Evolutionary conservation across 306 rosid species (phyloP), one percentile per base, ranked within the genome.

Genomic region (Medicago lupulina): DNA sequence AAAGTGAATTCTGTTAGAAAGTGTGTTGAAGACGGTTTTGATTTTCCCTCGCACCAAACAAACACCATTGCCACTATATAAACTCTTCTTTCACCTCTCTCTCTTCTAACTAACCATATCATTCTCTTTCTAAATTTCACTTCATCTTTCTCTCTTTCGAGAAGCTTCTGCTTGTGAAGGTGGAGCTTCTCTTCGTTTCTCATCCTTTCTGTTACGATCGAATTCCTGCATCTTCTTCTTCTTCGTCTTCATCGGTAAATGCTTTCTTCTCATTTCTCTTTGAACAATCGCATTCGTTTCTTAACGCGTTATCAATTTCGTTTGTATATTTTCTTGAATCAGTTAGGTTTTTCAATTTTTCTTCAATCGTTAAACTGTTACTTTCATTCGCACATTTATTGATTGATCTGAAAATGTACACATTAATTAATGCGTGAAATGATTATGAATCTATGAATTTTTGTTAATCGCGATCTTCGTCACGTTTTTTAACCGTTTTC

Each of bases 31-130:
- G 77, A 83, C 86, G 77, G 86, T 83, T 82, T 70, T 78, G 77
- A 83, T 83, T 82, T 70, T 78, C 79, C 51, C 80, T 67, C 55
- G 77, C 86, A 83, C 86, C 86, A 83, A 78, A 82, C 88, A 67
- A 57, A 74, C 64, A 1, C 58, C 61, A 67, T 73, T 49, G 3
- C 49, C 73, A 59, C 83, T 78, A 83, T 83, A 83, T 47, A 83
- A 68, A 0, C 64, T 5, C 69, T 61, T 70, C 80, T 68, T 19
- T 77, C 17, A 23, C 80, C 73, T 25, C 80, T 60, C 73, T 70
- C 80, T 70, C 83, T 71, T 39, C 40, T 65, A 53, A 38, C 28
- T 41, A 28, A 28, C 31, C 31, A 28, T 28, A 54, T 62, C 64
- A 80, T 66, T 81, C 86, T 71, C 80, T 76, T 82, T 57, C 79